phyloP scores from a whole-genome alignment of 345 rosid species.

The Euclidium syriacum region DNA sequence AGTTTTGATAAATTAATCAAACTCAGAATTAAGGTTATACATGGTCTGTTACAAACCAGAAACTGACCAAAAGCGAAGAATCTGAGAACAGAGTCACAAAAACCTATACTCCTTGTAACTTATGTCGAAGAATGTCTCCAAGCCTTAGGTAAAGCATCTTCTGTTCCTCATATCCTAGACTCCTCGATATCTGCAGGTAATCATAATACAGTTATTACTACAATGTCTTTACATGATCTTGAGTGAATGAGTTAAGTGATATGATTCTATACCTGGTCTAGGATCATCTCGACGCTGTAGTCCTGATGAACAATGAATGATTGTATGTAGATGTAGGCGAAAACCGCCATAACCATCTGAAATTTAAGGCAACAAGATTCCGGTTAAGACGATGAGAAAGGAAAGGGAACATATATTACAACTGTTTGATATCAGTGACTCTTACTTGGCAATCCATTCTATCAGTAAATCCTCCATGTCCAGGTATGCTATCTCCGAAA shows the following conservation, averaged over 20 bases:
- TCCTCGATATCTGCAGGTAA: conserved; percentile 49
- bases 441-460: conserved; percentile 96
- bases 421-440: neutral
- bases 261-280: conserved; percentile 56
- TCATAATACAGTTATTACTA: neutral
- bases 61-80: neutral
- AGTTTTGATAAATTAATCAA: conserved; percentile 11
- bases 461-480: conserved; percentile 95
- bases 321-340: conserved; percentile 87
- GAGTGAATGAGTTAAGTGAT: neutral
- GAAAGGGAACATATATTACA: neutral
- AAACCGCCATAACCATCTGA: conserved; percentile 95
- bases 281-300: conserved; percentile 53
- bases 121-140: conserved; percentile 56
- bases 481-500: conserved; percentile 96
- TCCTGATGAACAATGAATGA: conserved; percentile 68
- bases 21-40: neutral
- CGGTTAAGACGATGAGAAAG: neutral
- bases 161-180: conserved; percentile 72
- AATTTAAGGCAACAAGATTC: neutral
- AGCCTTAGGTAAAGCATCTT: conserved; percentile 53
- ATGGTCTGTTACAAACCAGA: neutral
- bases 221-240: neutral
- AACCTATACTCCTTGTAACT: conserved; percentile 21
- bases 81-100: neutral